These are phyloP conservation scores for Fusarium sp. DNA, from an alignment of 2,329 filamentous ascomycete genomes.

Conservation along the genomic window DNA sequence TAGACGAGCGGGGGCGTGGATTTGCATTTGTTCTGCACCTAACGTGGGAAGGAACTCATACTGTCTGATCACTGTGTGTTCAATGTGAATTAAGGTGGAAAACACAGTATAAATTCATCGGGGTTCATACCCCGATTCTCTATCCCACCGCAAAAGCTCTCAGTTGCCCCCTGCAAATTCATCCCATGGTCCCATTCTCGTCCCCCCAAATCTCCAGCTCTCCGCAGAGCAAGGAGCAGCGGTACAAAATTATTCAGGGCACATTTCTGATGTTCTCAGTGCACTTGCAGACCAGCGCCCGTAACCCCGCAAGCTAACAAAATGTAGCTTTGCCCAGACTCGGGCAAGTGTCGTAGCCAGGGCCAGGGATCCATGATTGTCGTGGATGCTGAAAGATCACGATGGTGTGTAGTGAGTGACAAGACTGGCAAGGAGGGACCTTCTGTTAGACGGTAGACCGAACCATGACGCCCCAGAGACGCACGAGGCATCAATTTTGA, in stretches of 20 bases:
- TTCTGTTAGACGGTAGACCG: slow-evolving; percentile 38
- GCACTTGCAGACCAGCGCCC: slow-evolving; percentile 18
- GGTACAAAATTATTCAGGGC: not conserved
- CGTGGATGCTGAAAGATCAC: slow-evolving; percentile 40
- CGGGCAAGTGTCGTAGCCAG: slow-evolving; percentile 35
- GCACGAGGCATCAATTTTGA: slow-evolving; percentile 38
- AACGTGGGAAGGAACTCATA: not conserved
- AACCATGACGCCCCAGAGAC: slow-evolving; percentile 43
- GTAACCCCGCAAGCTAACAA: slow-evolving; percentile 41
- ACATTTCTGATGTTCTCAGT: slow-evolving; percentile 1
- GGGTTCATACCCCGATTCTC: not conserved
- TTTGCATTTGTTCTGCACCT: not conserved
- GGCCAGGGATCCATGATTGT: slow-evolving; percentile 39
- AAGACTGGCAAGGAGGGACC: slow-evolving; percentile 15
- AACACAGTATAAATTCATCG: slow-evolving; percentile 4
- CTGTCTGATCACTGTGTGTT: not conserved
- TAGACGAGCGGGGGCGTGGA: slow-evolving; percentile 19
- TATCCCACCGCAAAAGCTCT: slow-evolving; percentile 2
- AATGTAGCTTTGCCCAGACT: slow-evolving; percentile 32
- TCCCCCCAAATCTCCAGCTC: slow-evolving; percentile 12
- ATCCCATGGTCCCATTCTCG: slow-evolving; percentile 18
- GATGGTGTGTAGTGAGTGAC: slow-evolving; percentile 41
- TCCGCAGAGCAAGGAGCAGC: not conserved
- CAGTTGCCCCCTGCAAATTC: slow-evolving; percentile 18
- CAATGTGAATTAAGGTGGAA: accelerated